Evolutionary conservation across 2,329 filamentous ascomycete species (phyloP).

Genomic region (Acephala macrosclerotiorum): DNA sequence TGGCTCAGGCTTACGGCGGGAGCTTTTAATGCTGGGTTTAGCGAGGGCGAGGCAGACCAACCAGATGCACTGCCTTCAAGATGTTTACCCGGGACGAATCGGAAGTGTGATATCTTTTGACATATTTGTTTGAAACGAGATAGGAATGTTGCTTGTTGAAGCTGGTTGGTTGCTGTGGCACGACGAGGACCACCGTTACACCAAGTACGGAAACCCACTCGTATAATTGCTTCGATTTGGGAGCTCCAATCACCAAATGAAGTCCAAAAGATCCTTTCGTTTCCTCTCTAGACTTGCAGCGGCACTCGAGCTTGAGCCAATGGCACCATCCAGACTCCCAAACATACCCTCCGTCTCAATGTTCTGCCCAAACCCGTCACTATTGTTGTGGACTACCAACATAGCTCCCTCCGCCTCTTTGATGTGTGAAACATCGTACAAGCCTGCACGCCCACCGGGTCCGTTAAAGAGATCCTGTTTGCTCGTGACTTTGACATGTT

Average conservation of each 20-base stretch:
- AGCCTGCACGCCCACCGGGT: constrained; percentile 20
- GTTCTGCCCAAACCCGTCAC: constrained; percentile 43
- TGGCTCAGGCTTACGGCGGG: constrained; percentile 10
- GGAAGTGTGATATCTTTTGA: not conserved
- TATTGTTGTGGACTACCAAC: constrained; percentile 42
- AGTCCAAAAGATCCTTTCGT: constrained; percentile 36
- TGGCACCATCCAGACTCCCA: constrained; percentile 42
- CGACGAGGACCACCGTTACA: not conserved
- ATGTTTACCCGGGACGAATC: not conserved
- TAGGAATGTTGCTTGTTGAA: not conserved
- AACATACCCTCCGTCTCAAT: constrained; percentile 37
- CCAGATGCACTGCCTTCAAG: not conserved
- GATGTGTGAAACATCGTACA: constrained; percentile 24
- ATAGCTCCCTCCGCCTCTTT: constrained; percentile 26
- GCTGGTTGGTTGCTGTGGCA: not conserved
- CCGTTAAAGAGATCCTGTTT: constrained; percentile 35
- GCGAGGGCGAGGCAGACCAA: not conserved
- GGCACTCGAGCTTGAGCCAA: constrained; percentile 38
- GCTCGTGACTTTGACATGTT: constrained; percentile 21
- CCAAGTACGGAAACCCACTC: not conserved
- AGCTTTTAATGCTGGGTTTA: constrained; percentile 4
- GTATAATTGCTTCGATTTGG: not conserved
- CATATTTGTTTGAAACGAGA: not conserved
- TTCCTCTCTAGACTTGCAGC: constrained; percentile 38
- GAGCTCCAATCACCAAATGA: not conserved